Evolutionary conservation across 2,329 filamentous ascomycete species (phyloP).

Genomic region (Hypoxylon sp.): DNA sequence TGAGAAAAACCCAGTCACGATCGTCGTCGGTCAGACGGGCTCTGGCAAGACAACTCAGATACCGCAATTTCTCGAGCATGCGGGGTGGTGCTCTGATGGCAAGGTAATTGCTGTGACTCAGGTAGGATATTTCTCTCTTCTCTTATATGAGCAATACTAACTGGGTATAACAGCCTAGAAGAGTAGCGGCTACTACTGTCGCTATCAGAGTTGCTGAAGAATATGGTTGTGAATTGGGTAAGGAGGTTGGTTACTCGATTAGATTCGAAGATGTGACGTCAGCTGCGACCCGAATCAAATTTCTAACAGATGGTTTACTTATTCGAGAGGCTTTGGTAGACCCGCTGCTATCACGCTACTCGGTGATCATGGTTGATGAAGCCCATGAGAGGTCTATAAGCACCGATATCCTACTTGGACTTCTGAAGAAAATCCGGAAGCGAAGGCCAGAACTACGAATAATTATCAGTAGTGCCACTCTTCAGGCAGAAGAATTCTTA

Average conservation of each 20-base stretch:
- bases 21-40: conserved; percentile 93
- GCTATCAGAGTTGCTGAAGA: conserved; percentile 92
- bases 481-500: conserved; percentile 90
- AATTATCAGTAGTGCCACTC: conserved; percentile 91
- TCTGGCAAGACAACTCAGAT: conserved; percentile 97
- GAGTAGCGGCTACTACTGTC: conserved; percentile 92
- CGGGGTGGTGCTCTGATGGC: conserved; percentile 89
- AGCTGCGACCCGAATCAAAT: conserved; percentile 88
- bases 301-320: conserved; percentile 92
- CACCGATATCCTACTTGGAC: conserved; percentile 89
- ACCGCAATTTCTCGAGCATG: conserved; percentile 89
- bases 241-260: conserved; percentile 94
- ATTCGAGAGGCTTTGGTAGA: conserved; percentile 94
- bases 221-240: conserved; percentile 85
- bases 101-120: conserved; percentile 92
- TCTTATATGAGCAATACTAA: conserved; percentile 26
- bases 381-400: conserved; percentile 95
- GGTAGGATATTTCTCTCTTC: conserved; percentile 68
- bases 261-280: conserved; percentile 93
- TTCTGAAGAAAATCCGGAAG: conserved; percentile 91
- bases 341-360: conserved; percentile 90
- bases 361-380: conserved; percentile 97
- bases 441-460: conserved; percentile 86
- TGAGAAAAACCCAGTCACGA: conserved; percentile 86
- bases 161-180: conserved; percentile 74